Percentiles rank a stretch among this genome's conserved stretches.
These are phyloP conservation scores for Trichophyton benhamiae DNA, from an alignment of 2,329 filamentous ascomycete species.

Conservation along the genomic window DNA sequence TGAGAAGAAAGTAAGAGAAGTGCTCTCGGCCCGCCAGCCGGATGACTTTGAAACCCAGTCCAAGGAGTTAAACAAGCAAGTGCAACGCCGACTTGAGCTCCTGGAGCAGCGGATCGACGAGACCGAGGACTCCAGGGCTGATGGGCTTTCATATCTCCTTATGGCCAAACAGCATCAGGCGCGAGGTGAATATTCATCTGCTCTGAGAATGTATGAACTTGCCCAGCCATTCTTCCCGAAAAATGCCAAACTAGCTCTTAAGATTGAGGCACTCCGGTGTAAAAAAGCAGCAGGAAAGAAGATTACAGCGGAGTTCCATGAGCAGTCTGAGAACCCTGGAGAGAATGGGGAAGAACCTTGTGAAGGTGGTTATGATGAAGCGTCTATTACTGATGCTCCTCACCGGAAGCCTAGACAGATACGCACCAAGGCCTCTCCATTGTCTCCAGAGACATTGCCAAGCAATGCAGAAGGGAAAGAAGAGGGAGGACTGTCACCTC, in stretches of 20 bases:
- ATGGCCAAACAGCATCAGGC: constrained; percentile 87
- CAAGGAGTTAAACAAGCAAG: constrained; percentile 56
- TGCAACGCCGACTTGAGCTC: constrained; percentile 69
- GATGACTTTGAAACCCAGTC: constrained; percentile 40
- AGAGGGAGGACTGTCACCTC: constrained; percentile 22
- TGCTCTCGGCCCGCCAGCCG: constrained; percentile 61
- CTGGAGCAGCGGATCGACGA: constrained; percentile 76
- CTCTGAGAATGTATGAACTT: constrained; percentile 73
- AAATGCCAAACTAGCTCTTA: constrained; percentile 58
- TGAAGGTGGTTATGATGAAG: neutral
- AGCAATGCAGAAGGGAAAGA: neutral
- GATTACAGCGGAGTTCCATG: neutral
- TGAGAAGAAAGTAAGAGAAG: constrained; percentile 81
- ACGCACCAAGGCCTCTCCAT: neutral
- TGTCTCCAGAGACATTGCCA: constrained; percentile 9
- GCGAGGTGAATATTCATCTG: constrained; percentile 62
- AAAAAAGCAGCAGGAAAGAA: neutral
- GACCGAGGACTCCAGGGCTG: constrained; percentile 61
- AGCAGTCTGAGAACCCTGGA: neutral
- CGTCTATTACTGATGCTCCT: neutral
- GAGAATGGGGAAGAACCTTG: neutral
- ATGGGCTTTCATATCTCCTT: constrained; percentile 74
- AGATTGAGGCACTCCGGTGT: constrained; percentile 34
- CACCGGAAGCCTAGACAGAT: neutral
- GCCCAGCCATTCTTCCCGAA: constrained; percentile 76